Evolutionary conservation across 768 basidiomycete genomes (phyloP), one percentile per base, ranked within the genome.

Genomic region (Suillus sp.): DNA sequence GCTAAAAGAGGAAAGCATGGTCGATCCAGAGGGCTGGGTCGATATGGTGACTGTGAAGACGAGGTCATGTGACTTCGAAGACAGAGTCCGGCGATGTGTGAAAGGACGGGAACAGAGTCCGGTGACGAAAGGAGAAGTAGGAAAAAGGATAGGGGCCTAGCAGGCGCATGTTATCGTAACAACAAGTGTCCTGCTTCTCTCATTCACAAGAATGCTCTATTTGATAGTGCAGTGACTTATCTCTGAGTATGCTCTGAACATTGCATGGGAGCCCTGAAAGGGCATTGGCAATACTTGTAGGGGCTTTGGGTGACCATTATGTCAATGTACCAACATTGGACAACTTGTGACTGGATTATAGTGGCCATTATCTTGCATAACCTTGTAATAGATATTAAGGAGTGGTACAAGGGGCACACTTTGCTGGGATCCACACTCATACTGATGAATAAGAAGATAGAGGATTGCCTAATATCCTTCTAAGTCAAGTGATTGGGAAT

Each of bases 341-440:
- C 48, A 16, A 75, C 72, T 0, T 69, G 67, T 37, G 61, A 57
- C 1, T 79, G 76, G 77, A 72, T 79, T 47, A 72, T 65, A 4
- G 60, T 74, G 60, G 71, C 69, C 0, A 74, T 78, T 53, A 78
- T 78, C 34, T 63, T 78, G 25, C 78, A 78, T 64, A 78, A 77
- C 65, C 56, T 77, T n/a, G 64, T 77, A 14, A 72, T 78, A 42
- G 72, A 77, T 42, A 57, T 77, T 16, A 79, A 65, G 77, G 75
- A 30, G 51, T 18, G 16, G n/a, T 22, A 20, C 30, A 30, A 45
- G 51, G 61, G 16, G 37, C 51, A 42, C 42, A 62, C 32, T 62
- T 62, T 22, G 35, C 61, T 25, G 16, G 25, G n/a, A 10, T 55
- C 16, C 61, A 62, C 34, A 40, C 53, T 11, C 37, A 30, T 8